Evolutionary conservation across 495 filamentous ascomycete genomes (phyloP).

Genomic region (Hypoxylon intermedium): DNA sequence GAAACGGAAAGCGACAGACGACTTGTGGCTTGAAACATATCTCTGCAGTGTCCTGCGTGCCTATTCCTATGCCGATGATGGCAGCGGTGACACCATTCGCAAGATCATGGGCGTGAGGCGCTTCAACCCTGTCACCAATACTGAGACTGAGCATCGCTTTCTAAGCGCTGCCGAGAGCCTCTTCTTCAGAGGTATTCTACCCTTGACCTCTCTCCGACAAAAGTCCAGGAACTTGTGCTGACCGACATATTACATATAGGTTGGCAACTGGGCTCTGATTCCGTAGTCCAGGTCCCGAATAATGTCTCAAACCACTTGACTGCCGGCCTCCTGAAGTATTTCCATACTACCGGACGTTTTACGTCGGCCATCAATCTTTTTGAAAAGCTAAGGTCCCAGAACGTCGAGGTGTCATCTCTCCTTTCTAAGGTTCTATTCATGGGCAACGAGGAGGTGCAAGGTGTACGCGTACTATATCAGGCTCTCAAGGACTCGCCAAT

Average conservation of each 20-base stretch:
- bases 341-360: constrained; percentile 93
- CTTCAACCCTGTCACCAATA: constrained; percentile 97
- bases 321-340: constrained; percentile 91
- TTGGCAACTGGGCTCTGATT: constrained; percentile 94
- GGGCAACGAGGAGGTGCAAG: constrained; percentile 95
- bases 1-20: constrained; percentile 88
- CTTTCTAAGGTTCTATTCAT: constrained; percentile 87
- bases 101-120: constrained; percentile 92
- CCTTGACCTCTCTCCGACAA: not conserved
- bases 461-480: constrained; percentile 85
- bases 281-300: constrained; percentile 96
- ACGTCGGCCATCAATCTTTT: constrained; percentile 97
- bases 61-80: constrained; percentile 95
- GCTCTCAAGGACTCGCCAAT: constrained; percentile 89
- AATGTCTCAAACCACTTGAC: constrained; percentile 96
- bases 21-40: constrained; percentile 96
- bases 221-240: constrained; percentile 1
- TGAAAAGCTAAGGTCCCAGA: constrained; percentile 88
- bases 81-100: constrained; percentile 86
- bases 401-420: constrained; percentile 92
- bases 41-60: constrained; percentile 91
- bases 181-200: constrained; percentile 85
- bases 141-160: constrained; percentile 96
- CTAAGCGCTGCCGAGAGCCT: constrained; percentile 92
- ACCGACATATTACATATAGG: constrained; percentile 66